Conservation (phyloP, 2,329 filamentous ascomycete genomes). For the Hysterium pulicare region DNA sequence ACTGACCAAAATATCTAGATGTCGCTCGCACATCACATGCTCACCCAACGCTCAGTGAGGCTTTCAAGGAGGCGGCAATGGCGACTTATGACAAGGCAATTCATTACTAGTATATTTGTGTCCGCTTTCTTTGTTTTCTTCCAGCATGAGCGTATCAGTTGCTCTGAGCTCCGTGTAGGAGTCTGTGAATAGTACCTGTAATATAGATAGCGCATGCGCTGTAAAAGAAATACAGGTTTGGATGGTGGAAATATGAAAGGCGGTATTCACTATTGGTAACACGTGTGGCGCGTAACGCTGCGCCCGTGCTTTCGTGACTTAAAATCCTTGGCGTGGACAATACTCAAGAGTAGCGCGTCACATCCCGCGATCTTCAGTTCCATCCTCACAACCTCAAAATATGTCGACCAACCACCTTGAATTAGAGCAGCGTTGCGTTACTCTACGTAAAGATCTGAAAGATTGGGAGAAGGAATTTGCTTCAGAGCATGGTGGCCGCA, state of each 20-base stretch:
- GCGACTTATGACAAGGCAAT: slow-evolving; percentile 93
- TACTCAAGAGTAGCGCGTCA: slow-evolving; percentile 12
- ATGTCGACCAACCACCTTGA: slow-evolving; percentile 20
- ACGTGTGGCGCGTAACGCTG: too few species aligned
- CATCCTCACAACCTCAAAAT: slow-evolving; percentile 9
- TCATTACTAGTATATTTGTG: slow-evolving; percentile 64
- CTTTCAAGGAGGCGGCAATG: slow-evolving; percentile 99
- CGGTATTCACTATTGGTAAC: too few species aligned
- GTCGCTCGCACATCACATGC: slow-evolving; percentile 81
- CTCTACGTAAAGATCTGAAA: slow-evolving; percentile 72
- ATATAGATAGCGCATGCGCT: slow-evolving; percentile 24
- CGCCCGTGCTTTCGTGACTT: slow-evolving; percentile 9
- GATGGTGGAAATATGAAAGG: slow-evolving; percentile 3
- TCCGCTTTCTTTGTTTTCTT: slow-evolving; percentile 22
- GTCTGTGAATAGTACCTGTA: slow-evolving; percentile 42
- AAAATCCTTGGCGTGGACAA: background rate
- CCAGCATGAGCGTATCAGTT: slow-evolving; percentile 33
- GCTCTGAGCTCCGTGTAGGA: slow-evolving; percentile 31
- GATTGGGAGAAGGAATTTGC: slow-evolving; percentile 70
- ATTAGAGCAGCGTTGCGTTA: slow-evolving; percentile 70
- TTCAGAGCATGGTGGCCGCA: slow-evolving; percentile 59
- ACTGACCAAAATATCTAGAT: slow-evolving; percentile 26
- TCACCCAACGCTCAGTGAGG: slow-evolving; percentile 92
- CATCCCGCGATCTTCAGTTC: slow-evolving; percentile 26
- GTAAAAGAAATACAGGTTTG: slow-evolving; percentile 19